Evolutionary conservation across 2,329 filamentous ascomycete species (phyloP), one percentile per base, ranked within the genome.

Genomic region (Plenodomus tracheiphilus): DNA sequence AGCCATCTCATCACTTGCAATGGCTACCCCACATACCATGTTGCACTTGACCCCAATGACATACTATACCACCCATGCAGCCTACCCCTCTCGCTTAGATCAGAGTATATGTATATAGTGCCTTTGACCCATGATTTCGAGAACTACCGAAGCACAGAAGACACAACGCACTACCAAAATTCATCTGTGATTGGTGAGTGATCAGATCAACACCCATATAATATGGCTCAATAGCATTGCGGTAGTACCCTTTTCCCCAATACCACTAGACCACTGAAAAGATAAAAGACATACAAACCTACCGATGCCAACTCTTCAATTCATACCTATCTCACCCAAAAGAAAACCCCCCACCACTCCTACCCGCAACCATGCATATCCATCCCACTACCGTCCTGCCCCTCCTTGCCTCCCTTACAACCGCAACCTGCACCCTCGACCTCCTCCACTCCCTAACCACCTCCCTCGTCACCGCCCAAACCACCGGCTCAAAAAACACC

Each of bases 351-450:
- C 35, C 20, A 22, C 13, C 39, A 34, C 6, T 17, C 16, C 18
- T 6, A 38, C 32, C 18, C n/a, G n/a, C n/a, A n/a, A 51, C 0
- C 17, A 57, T 57, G 54, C 46, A 16, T 16, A 42, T 15, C 35
- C 17, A 48, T 22, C 34, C 41, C 5, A 21, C 32, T n/a, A 18
- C 34, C 28, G 1, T 53, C 16, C 2, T 39, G 28, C 10, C 25
- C 39, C 10, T 41, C 18, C 43, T 65, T 18, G 32, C 41, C 9
- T 42, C 53, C n/a, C 51, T 42, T n/a, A 35, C 51, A 4, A 49
- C 47, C 3, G 55, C 62, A 37, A 53, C 57, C 47, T 66, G 65
- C 43, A 66, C 58, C 5, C 56, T 51, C 32, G 55, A 56, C 9
- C 34, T 39, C 36, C 58, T 68, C 35, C 53, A 53, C 38, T 47